Conservation (phyloP, 1,139 yeast genomes). For the Blastobotrys petasosporus region DNA sequence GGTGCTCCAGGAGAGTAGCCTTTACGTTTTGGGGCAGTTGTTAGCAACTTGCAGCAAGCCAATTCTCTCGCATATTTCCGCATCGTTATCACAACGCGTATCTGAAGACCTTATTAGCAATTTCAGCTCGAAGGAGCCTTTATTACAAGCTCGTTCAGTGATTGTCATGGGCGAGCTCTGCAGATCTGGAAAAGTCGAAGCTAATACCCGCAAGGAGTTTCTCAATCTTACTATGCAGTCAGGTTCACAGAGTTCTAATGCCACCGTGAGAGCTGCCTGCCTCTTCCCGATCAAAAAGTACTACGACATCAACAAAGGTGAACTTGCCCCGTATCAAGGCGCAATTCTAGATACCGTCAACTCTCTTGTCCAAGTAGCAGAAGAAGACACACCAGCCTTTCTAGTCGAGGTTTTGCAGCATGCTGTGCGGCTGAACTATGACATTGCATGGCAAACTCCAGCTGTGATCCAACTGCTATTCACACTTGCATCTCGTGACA, state of each 20-base stretch:
- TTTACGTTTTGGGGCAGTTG: constrained; percentile 14
- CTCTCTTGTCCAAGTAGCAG: constrained; percentile 55
- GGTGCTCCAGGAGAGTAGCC: constrained; percentile 16
- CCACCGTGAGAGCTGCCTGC: constrained; percentile 11
- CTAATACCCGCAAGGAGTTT: not conserved
- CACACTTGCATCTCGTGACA: constrained; percentile 62
- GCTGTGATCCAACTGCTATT: constrained; percentile 52
- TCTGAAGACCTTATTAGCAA: not conserved
- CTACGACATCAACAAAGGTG: constrained; percentile 1
- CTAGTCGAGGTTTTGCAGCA: constrained; percentile 64
- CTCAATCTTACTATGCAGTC: constrained; percentile 3
- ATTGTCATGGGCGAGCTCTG: constrained; percentile 14
- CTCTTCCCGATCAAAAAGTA: constrained; percentile 10
- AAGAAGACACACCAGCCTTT: constrained; percentile 75
- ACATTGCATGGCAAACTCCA: constrained; percentile 37
- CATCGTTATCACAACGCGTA: too few species aligned
- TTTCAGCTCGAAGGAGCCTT: constrained; percentile 8
- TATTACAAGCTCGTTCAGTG: constrained; percentile 25
- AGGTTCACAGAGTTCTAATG: constrained; percentile 7
- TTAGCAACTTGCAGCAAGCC: constrained; percentile 14
- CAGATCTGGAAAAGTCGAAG: not conserved
- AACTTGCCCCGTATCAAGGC: constrained; percentile 15
- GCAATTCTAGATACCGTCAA: constrained; percentile 37
- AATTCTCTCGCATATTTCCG: constrained; percentile 1
- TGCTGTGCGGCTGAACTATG: constrained; percentile 45